Percentiles rank a stretch among this genome's conserved stretches.
Conservation (phyloP, 352 stramenopile genomes). For the Detonula confervacea region DNA sequence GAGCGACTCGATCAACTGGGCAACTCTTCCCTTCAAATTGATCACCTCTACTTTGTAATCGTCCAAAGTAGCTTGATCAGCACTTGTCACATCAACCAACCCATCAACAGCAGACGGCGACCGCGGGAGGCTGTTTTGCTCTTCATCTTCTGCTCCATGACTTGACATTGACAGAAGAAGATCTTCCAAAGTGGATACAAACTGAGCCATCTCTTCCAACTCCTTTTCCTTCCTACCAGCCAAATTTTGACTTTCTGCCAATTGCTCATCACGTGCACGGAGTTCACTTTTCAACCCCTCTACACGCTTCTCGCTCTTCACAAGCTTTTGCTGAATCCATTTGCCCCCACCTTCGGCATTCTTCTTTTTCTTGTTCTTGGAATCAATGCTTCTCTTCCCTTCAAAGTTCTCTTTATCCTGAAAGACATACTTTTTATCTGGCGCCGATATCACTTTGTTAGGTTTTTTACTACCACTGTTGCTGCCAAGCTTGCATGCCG, state of each 20-base stretch:
- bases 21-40: not conserved
- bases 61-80: not conserved
- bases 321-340: not conserved
- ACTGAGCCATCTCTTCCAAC: not conserved
- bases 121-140: no score
- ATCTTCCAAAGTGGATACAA: not conserved
- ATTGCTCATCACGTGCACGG: not conserved
- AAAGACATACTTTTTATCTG: not conserved
- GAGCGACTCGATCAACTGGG: slow-evolving; percentile 25
- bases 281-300: not conserved
- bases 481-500: no score
- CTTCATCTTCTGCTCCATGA: no score
- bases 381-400: not conserved
- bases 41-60: slow-evolving; percentile 10
- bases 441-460: not conserved
- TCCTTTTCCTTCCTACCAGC: not conserved
- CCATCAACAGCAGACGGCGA: no score
- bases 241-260: not conserved
- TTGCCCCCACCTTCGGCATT: slow-evolving; percentile 3
- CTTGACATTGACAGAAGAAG: not conserved
- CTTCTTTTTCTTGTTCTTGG: slow-evolving; percentile 16
- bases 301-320: not conserved
- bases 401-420: slow-evolving; percentile 16
- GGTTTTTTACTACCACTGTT: not conserved
- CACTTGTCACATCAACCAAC: no score